phyloP scores from a whole-genome alignment of 768 basidiomycete genomes.

The Boletus tylopilopsis region DNA sequence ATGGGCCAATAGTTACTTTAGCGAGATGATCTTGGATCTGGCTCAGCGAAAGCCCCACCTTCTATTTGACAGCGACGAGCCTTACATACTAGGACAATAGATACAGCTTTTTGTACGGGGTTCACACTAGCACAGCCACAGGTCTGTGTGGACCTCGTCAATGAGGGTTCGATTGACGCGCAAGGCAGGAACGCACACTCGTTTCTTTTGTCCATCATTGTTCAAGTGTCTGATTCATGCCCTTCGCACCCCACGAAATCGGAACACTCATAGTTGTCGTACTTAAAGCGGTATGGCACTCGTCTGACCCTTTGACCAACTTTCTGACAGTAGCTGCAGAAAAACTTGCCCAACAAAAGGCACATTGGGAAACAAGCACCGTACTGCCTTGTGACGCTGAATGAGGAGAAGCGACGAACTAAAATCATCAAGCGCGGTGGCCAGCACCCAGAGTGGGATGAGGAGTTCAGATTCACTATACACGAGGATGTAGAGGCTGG shows the following conservation, averaged over 20 bases:
- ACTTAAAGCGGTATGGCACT: slow-evolving; percentile 79
- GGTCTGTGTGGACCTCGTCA: slow-evolving; percentile 1
- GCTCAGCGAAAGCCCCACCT: slow-evolving; percentile 69
- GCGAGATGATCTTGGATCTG: slow-evolving; percentile 77
- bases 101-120: too few relatives aligned
- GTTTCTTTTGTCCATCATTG: slow-evolving; percentile 3
- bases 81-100: slow-evolving; percentile 53
- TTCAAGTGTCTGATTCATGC: slow-evolving; percentile 39
- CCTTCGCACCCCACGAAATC: slow-evolving; percentile 65
- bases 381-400: slow-evolving; percentile 77
- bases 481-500: slow-evolving; percentile 68
- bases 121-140: slow-evolving; percentile 19
- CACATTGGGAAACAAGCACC: slow-evolving; percentile 98
- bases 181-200: slow-evolving; percentile 15
- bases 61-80: slow-evolving; percentile 52
- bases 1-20: slow-evolving; percentile 82
- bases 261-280: slow-evolving; percentile 94
- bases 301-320: neutral
- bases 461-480: slow-evolving; percentile 91
- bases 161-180: slow-evolving; percentile 16
- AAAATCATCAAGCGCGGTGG: slow-evolving; percentile 96
- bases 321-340: slow-evolving; percentile 43
- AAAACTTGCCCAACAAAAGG: slow-evolving; percentile 85
- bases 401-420: slow-evolving; percentile 82
- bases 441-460: slow-evolving; percentile 99